Evolutionary conservation across 345 rosid species (phyloP), one percentile per base, ranked within the genome.

Genomic region (Trapa incisa): DNA sequence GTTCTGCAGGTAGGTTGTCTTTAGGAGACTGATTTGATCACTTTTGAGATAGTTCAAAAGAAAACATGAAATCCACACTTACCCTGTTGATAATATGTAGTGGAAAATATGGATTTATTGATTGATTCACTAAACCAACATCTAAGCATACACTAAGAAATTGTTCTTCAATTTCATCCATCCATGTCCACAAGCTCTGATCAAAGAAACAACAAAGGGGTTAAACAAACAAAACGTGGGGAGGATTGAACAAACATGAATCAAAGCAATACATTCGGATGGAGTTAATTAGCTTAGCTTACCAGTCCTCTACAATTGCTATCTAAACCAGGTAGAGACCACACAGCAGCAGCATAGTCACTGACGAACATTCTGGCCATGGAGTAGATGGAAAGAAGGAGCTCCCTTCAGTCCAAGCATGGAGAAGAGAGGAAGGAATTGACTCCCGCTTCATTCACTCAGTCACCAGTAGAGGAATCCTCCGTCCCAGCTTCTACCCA

Each of bases 331-430:
- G 6, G 6, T 41, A 41, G 43, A 41, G 4, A 41, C 43, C 0
- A 41, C 43, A 41, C 43, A 3, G 43, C 43, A 41, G 43, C 43
- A 41, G 43, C 43, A 41, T 41, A 41, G 43, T 41, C 7, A 41
- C 7, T 41, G 43, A 41, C 7, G 43, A 41, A 41, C 43, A 45
- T 45, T 45, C 13, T 45, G 11, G 48, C 12, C 48, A 45, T 45
- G 48, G 36, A 64, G 6, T 35, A 64, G 43, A 42, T 38, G 38
- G 33, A 41, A 69, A 43, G 86, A 86, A 85, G 97, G 97, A 91
- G 97, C 92, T 91, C 97, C 97, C 97, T 91, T 91, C 97, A 91
- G 97, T 91, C 97, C 97, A 91, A 91, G 82, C 97, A 85, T 74
- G 79, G 93, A 84, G 77, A 80, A 79, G 77, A 81, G 79, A 79